A percentile compares a stretch with the other conserved stretches of the same genome.
Conservation (phyloP, 2,329 filamentous ascomycete species). For the Lasiodiplodia sp. region DNA sequence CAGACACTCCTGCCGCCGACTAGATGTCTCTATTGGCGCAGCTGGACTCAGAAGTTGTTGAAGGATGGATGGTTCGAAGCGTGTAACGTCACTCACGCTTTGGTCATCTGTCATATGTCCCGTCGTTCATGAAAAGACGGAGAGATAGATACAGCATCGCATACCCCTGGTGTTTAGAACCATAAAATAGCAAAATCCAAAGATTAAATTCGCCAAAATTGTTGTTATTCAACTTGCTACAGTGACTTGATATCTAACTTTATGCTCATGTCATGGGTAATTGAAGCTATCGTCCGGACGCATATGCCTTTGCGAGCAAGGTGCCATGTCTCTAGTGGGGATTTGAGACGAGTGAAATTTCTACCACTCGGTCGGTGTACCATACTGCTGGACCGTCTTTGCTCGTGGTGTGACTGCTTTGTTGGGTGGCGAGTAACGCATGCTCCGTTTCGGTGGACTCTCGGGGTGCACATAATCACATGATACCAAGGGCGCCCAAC, state of each 20-base stretch:
- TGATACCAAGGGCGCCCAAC: neutral
- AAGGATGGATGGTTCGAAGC: neutral
- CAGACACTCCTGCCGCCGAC: constrained; percentile 12
- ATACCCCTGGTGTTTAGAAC: constrained; percentile 11
- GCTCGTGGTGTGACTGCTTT: too few relatives aligned
- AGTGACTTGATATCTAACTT: neutral
- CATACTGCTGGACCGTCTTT: too few relatives aligned
- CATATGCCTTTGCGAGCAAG: too few relatives aligned
- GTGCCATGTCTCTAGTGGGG: neutral
- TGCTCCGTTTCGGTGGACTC: neutral
- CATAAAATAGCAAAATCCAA: constrained; percentile 1
- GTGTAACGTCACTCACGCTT: neutral
- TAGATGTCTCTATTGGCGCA: constrained; percentile 20
- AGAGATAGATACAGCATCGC: constrained; percentile 3
- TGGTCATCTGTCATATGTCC: neutral
- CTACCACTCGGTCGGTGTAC: too few relatives aligned
- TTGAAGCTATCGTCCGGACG: neutral
- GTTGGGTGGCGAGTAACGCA: too few relatives aligned
- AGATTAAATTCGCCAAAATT: neutral
- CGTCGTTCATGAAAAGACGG: constrained; percentile 16
- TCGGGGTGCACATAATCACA: neutral
- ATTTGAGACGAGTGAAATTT: neutral
- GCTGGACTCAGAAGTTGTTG: neutral
- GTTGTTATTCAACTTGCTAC: too few relatives aligned
- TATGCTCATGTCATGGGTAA: too few relatives aligned